A percentile compares a stretch with the other conserved stretches of the same genome.
phyloP scores from a whole-genome alignment of 2,329 filamentous ascomycete genomes.

The Setomelanomma holmii region DNA sequence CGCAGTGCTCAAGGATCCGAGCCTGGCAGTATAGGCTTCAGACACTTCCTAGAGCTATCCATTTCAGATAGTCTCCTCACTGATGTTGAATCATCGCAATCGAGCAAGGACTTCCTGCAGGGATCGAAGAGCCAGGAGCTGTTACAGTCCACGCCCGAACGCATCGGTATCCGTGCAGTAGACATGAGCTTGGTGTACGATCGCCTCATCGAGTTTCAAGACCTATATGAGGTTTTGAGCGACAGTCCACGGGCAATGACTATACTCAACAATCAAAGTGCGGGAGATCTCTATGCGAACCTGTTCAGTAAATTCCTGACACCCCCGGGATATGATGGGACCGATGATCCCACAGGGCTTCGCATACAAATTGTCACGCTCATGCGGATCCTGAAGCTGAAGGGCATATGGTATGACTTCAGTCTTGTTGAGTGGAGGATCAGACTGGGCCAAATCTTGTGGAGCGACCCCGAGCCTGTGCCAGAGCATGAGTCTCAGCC shows the following conservation, averaged over 20 bases:
- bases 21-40: constrained; percentile 73
- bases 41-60: constrained; percentile 70
- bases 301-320: constrained; percentile 53
- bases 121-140: constrained; percentile 54
- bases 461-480: constrained; percentile 56
- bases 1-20: constrained; percentile 75
- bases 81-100: constrained; percentile 62
- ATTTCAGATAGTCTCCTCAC: constrained; percentile 66
- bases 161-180: constrained; percentile 46
- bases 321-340: constrained; percentile 46
- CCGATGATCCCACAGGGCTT: constrained; percentile 66
- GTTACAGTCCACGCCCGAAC: constrained; percentile 46
- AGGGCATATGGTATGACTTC: constrained; percentile 77
- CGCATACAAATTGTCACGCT: constrained; percentile 74
- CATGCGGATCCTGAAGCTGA: constrained; percentile 68
- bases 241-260: constrained; percentile 63
- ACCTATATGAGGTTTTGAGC: constrained; percentile 62
- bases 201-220: constrained; percentile 50
- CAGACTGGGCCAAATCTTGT: constrained; percentile 73
- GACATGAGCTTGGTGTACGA: constrained; percentile 43
- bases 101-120: constrained; percentile 37
- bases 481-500: constrained; percentile 27
- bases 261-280: constrained; percentile 58
- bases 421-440: constrained; percentile 78
- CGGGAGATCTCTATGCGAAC: constrained; percentile 58